Evolutionary conservation across 176 grass and related monocot species (phyloP).

Genomic region (Triticum monococcum): DNA sequence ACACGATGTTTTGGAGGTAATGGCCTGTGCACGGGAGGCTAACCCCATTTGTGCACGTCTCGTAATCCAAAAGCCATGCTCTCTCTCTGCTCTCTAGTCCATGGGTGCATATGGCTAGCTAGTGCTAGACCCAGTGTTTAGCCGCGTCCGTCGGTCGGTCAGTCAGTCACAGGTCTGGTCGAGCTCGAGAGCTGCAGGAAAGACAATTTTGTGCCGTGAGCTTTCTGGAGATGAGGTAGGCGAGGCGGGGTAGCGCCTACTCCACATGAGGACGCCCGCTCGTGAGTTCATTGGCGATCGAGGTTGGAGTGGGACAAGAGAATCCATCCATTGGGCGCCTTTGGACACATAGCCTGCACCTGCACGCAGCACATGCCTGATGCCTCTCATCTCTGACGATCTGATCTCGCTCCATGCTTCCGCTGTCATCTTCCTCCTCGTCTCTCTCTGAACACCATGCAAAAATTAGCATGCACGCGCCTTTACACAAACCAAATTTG

Average conservation of each 20-base stretch:
- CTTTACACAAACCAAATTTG: conserved; percentile 2
- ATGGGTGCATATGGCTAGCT: not conserved
- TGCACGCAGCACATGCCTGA: not conserved
- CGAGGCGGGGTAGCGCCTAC: not conserved
- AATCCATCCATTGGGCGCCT: conserved; percentile 20
- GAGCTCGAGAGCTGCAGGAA: conserved; percentile 9
- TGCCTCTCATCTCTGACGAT: conserved; percentile 8
- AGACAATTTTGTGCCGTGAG: conserved; percentile 19
- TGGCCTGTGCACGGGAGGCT: not conserved
- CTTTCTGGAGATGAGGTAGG: not conserved
- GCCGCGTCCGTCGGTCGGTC: not conserved
- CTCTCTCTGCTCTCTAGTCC: not conserved
- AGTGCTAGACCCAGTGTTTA: not conserved
- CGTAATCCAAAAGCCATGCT: not conserved
- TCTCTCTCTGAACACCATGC: not conserved
- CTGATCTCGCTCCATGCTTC: not conserved
- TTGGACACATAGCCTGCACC: conserved; percentile 8
- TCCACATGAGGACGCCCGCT: conserved; percentile 7
- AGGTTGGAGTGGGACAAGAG: not conserved
- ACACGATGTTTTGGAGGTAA: not conserved
- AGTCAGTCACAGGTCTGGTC: not conserved
- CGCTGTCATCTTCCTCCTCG: conserved; percentile 1
- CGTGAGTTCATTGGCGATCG: conserved; percentile 27
- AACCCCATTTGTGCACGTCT: not conserved
- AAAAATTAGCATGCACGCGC: not conserved